Evolutionary conservation across 331 rosid species (phyloP), one percentile per base, ranked within the genome.

Genomic region (Pyrus hybrid): DNA sequence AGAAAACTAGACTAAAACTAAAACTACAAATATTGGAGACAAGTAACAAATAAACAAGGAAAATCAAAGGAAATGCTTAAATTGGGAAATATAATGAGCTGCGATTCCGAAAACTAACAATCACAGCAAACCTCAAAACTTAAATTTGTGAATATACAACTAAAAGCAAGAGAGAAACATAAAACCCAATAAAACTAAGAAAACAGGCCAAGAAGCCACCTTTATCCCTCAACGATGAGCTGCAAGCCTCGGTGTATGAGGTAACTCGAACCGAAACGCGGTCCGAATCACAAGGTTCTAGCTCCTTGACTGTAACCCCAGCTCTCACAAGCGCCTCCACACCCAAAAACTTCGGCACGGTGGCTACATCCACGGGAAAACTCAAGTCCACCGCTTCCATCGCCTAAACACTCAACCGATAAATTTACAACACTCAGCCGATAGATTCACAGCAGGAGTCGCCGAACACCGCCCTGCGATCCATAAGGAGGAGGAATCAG

Each of bases 381-480:
- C 83, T 74, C 73, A 91, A 87, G 74, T 87, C 92, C 45, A 91
- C 74, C 3, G 93, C 88, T 63, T 88, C 93, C 91, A 92, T 87
- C 53, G 62, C 73, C 78, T 26, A 32, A 37, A 71, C 28, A 32
- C 47, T 41, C 61, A 57, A 79, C 12, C 67, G 56, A 63, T 25
- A 70, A 41, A 41, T 9, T 41, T 21, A 62, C 68, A 54, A 68
- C 64, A 76, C 21, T 16, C 68, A 25, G 13, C 16, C 18, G 47
- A 9, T 26, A 23, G 10, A 17, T 7, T 71, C 23, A 71, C 53
- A 71, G 33, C 1, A n/a, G 61, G 51, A 32, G 25, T 32, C 66
- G 20, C 62, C 58, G 20, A 71, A 63, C 80, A 63, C 61, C 65
- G 53, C 73, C 45, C 65, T 12, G 67, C 18, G 77, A 82, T 75